Percentiles rank a stretch among this genome's conserved stretches.
Evolutionary conservation across 1,139 yeast genomes (phyloP).

Genomic region (Nakaseomyces delphensis): DNA sequence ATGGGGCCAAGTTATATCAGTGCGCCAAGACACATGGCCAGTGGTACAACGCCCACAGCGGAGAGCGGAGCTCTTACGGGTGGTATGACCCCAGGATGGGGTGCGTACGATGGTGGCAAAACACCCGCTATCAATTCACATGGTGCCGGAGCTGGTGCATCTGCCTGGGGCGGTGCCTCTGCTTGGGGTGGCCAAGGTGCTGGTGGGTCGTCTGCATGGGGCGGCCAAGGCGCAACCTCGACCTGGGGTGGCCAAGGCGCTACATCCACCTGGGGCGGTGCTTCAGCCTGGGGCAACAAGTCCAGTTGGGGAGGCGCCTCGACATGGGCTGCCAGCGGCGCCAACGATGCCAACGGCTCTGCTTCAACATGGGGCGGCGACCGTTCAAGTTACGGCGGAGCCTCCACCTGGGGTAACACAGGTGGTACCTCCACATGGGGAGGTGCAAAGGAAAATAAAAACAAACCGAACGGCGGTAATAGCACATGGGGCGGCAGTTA

Average conservation of each 20-base stretch:
- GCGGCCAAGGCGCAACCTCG: constrained; percentile 39
- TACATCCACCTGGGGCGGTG: constrained; percentile 36
- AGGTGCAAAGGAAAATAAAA: constrained; percentile 30
- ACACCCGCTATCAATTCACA: constrained; percentile 42
- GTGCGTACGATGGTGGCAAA: constrained; percentile 37
- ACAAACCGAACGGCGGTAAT: constrained; percentile 31
- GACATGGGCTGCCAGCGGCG: constrained; percentile 31
- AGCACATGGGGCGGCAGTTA: constrained; percentile 12
- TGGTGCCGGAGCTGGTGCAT: constrained; percentile 34
- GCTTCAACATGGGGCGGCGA: constrained; percentile 31
- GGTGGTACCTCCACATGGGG: constrained; percentile 30
- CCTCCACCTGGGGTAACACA: constrained; percentile 29
- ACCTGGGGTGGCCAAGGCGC: constrained; percentile 35
- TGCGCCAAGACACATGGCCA: constrained; percentile 31
- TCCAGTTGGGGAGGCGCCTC: constrained; percentile 33
- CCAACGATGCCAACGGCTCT: constrained; percentile 28
- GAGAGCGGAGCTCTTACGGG: constrained; percentile 33
- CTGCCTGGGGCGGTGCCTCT: constrained; percentile 33
- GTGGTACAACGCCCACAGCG: constrained; percentile 16
- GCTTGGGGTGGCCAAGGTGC: constrained; percentile 43
- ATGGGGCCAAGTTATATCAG: constrained; percentile 32
- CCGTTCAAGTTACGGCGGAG: constrained; percentile 29
- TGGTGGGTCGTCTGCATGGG: constrained; percentile 42
- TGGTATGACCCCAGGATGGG: constrained; percentile 49
- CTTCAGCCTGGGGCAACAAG: constrained; percentile 39